Conservation (phyloP, 768 basidiomycete genomes). For the Mycena olivaceomarginata region DNA sequence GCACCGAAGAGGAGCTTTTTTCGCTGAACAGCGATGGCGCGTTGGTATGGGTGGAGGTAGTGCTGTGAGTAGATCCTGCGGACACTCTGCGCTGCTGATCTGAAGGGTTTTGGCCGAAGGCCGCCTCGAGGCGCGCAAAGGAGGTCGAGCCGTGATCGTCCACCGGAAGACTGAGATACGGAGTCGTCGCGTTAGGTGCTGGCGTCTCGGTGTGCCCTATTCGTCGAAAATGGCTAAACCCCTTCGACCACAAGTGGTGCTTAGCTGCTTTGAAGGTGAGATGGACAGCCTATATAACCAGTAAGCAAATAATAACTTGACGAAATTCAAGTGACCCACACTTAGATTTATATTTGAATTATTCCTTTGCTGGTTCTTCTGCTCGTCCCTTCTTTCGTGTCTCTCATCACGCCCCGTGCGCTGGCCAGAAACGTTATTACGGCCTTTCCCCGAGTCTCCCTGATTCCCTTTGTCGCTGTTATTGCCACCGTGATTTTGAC, state of each 20-base stretch:
- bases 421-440: too few species aligned
- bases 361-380: background rate
- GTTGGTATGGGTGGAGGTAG: conserved; percentile 6
- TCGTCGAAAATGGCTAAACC: conserved; percentile 29
- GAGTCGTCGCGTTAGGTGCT: background rate
- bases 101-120: background rate
- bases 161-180: conserved; percentile 1
- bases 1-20: conserved; percentile 9
- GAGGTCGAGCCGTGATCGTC: background rate
- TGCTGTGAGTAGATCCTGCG: conserved; percentile 22
- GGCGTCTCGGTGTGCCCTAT: background rate
- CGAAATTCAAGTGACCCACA: background rate
- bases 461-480: too few species aligned
- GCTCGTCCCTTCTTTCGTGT: background rate
- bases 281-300: background rate
- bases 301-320: background rate
- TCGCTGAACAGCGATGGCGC: conserved; percentile 23
- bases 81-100: conserved; percentile 30
- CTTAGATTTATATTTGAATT: background rate
- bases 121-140: background rate
- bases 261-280: conserved; percentile 23
- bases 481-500: background rate
- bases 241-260: conserved; percentile 28
- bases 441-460: too few species aligned
- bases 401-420: background rate